Conservation (phyloP, 345 rosid genomes). For the Tarenaya hassleriana region DNA sequence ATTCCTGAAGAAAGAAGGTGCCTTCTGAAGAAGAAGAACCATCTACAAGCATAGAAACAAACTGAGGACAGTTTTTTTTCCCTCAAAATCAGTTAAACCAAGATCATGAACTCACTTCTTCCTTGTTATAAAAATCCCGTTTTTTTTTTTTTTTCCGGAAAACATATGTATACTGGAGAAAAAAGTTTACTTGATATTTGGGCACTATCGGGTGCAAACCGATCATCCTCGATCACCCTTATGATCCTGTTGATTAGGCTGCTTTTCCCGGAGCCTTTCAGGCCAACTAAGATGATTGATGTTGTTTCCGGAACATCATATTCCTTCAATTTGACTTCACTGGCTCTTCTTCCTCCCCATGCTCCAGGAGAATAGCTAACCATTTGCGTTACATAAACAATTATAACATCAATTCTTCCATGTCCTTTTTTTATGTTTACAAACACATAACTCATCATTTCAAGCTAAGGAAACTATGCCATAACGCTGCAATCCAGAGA, state of each 20-base stretch:
- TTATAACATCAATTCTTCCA: neutral
- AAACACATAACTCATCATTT: neutral
- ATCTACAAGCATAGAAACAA: conserved; percentile 30
- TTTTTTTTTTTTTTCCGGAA: too few relatives aligned
- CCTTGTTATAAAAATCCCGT: too few relatives aligned
- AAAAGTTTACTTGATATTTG: conserved; percentile 88
- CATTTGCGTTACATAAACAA: neutral
- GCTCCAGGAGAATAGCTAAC: conserved; percentile 63
- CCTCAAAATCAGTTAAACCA: too few relatives aligned
- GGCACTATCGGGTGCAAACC: conserved; percentile 56
- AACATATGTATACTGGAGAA: neutral
- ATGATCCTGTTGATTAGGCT: conserved; percentile 70
- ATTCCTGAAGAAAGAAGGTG: conserved; percentile 63
- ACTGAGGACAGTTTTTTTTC: too few relatives aligned
- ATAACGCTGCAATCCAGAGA: too few relatives aligned
- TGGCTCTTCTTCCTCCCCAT: conserved; percentile 44
- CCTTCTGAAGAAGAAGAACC: conserved; percentile 46
- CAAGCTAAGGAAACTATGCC: too few relatives aligned
- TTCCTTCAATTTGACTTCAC: conserved; percentile 25
- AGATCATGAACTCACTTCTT: conserved; percentile 4
- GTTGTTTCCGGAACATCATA: conserved; percentile 50
- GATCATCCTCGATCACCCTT: conserved; percentile 51
- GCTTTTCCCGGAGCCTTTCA: conserved; percentile 83
- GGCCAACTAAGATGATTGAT: conserved; percentile 61
- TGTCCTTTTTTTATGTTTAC: neutral